Base-by-base conservation (phyloP, 1,284 basidiomycete genomes). In the Pseudomicrostroma phylloplanum region DNA sequence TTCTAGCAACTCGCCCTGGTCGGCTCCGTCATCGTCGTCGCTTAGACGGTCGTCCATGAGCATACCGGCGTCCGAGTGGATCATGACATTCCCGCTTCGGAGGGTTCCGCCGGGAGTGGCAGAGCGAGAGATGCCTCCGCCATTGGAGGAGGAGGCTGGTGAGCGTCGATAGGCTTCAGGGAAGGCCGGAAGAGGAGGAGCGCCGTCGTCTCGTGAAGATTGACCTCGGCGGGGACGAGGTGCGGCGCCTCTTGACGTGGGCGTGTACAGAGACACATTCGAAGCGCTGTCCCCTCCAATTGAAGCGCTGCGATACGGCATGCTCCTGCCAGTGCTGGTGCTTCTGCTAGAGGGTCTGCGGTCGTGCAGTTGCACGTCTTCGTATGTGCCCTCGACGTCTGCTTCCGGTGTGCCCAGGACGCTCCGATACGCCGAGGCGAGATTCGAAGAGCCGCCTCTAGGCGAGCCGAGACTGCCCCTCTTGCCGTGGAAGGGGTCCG, bases 41-140 rank as follows among this genome's bases (percentile, higher is more conserved):
- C 69, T 59, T 41, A 65, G 58, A n/a, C 60, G 61, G 59, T 74
- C 69, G 60, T 72, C 70, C n/a, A 74, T 55, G 42, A 74, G 51
- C 19, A 72, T 57, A 6, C 72, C 72, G 0, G 70, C 72, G 40
- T 74, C 72, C 13, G 68, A 57, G 42, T 74, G 72, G 13, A 66
- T 67, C 21, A 74, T 59, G 53, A 70, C 25, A 8, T 54, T 19
- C 21, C 26, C 21, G 25, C 26, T 19, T 6, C 17, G 15, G 8
- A 26, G 13, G 13, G 51, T 54, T 19, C 51, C 17, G 43, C 21
- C 15, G 17, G 43, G 17, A 3, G 43, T 48, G 21, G 15, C 12
- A 17, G 43, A n/a, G 43, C 12, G 43, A 17, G 43, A 17, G 21
- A 4, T 17, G 17, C 6, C 57, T 23, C 61, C 43, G n/a, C 39